Base-by-base conservation (phyloP, 2,329 filamentous ascomycete genomes). In the Macrophomina pseudophaseolina region DNA sequence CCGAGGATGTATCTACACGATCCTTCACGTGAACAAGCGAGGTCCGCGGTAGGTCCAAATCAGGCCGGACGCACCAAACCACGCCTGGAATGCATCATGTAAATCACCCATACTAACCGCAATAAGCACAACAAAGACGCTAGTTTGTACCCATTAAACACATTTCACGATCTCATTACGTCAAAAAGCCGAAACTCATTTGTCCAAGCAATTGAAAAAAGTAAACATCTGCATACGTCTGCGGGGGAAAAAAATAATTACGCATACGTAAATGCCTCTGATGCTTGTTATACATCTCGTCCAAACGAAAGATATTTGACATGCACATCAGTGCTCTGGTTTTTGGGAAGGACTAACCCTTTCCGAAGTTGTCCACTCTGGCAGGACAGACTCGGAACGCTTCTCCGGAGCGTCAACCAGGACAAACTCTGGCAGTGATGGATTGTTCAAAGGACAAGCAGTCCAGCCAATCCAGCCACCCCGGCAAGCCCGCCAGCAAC, bases 401-500 rank as follows among this genome's bases (percentile, higher is more conserved):
- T 23, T 23, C 23, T 23, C 23, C 23, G 23, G 23, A 23, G 23
- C 23, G 23, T 23, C 23, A 23, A 23, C 23, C 23, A 23, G 23
- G 23, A 23, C 23, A 23, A 23, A 23, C 23, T 23, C 23, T 23
- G 23, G 23, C 35, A 38, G 11, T 38, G 7, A 12, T 38, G 35
- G 35, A 38, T 38, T 38, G 35, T 38, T 38, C 40, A 65, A 12
- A 65, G 30, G 23, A 46, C 30, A 18, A 65, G 52, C 12, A 65
- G 44, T n/a, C 66, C 66, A 30, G 73, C 69, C 1, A 69, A 38
- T 71, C 71, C 75, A 38, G 73, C 74, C 44, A 78, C 66, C 53
- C 72, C 74, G 66, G 74, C 71, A 63, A 74, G 16, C 66, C 70
- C 71, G 53, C 67, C 69, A 51, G 68, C 64, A 58, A 73, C 64